Conservation (phyloP, 2,329 filamentous ascomycete species). For the Trichoderma lentiforme region DNA sequence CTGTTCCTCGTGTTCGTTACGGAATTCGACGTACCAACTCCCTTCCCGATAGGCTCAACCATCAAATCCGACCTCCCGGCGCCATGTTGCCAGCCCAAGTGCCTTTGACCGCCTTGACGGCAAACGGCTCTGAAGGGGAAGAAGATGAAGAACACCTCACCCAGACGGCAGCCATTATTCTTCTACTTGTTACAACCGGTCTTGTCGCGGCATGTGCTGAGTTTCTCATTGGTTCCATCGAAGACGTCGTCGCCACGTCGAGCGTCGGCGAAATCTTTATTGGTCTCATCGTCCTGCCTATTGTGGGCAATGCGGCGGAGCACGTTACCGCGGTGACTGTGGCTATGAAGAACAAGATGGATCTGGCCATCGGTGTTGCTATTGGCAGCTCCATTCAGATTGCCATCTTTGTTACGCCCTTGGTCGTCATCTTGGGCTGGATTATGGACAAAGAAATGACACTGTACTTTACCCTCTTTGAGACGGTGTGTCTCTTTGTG, state of each 20-base stretch:
- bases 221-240: slow-evolving; percentile 66
- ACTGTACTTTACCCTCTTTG: slow-evolving; percentile 83
- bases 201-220: slow-evolving; percentile 68
- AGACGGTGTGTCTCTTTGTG: slow-evolving; percentile 83
- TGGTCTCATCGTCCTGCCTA: slow-evolving; percentile 68
- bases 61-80: slow-evolving; percentile 45
- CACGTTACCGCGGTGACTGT: slow-evolving; percentile 70
- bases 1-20: slow-evolving; percentile 56
- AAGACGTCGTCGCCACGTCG: slow-evolving; percentile 55
- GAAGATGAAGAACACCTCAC: slow-evolving; percentile 49
- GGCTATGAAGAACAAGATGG: slow-evolving; percentile 73
- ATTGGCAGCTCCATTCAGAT: slow-evolving; percentile 71
- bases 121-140: slow-evolving; percentile 28
- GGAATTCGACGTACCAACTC: slow-evolving; percentile 73
- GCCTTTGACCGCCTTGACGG: slow-evolving; percentile 36
- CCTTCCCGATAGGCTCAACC: slow-evolving; percentile 61
- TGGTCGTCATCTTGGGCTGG: slow-evolving; percentile 71
- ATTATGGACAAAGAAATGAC: slow-evolving; percentile 66
- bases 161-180: slow-evolving; percentile 54
- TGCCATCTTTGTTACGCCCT: slow-evolving; percentile 65
- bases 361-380: slow-evolving; percentile 68
- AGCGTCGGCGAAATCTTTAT: slow-evolving; percentile 64
- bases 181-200: slow-evolving; percentile 61
- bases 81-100: slow-evolving; percentile 48
- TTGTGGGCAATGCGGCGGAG: slow-evolving; percentile 71